Evolutionary conservation across 73 alveolate species (phyloP).

Genomic region (Paramecium octaurelia): DNA sequence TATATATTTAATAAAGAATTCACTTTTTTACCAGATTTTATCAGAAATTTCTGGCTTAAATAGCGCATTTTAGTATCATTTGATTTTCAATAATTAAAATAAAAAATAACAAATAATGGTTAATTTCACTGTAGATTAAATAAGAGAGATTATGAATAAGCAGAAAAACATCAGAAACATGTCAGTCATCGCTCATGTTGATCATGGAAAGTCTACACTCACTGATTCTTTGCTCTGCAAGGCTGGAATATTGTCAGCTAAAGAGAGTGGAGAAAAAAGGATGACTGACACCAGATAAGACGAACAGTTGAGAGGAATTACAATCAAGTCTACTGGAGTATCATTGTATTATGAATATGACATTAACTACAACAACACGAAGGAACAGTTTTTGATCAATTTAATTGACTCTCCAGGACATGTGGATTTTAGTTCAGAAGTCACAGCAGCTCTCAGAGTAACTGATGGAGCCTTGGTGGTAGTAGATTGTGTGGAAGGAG

Average conservation of each 20-base stretch:
- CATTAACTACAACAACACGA: constrained; percentile 41
- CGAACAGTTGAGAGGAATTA: constrained; percentile 88
- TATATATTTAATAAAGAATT: background rate
- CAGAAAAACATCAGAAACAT: constrained; percentile 82
- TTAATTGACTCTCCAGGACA: constrained; percentile 98
- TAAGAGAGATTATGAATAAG: constrained; percentile 75
- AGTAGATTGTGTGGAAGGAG: constrained; percentile 93
- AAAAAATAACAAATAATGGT: constrained; percentile 57
- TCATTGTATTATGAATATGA: constrained; percentile 68
- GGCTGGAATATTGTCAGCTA: constrained; percentile 77
- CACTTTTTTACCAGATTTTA: background rate
- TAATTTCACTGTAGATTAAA: constrained; percentile 74
- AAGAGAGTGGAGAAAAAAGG: constrained; percentile 73
- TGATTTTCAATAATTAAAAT: background rate
- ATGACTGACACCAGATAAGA: constrained; percentile 75
- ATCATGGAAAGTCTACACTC: constrained; percentile 94
- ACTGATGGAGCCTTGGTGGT: constrained; percentile 97
- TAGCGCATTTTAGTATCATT: background rate
- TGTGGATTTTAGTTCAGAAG: constrained; percentile 95
- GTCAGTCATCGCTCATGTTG: constrained; percentile 92
- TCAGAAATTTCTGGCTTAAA: background rate
- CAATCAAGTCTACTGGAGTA: constrained; percentile 87
- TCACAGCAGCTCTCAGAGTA: constrained; percentile 93
- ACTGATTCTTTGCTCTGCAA: constrained; percentile 80
- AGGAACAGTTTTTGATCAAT: constrained; percentile 69